phyloP scores from a whole-genome alignment of 345 rosid species.

The Eucalyptus erythrocorys region DNA sequence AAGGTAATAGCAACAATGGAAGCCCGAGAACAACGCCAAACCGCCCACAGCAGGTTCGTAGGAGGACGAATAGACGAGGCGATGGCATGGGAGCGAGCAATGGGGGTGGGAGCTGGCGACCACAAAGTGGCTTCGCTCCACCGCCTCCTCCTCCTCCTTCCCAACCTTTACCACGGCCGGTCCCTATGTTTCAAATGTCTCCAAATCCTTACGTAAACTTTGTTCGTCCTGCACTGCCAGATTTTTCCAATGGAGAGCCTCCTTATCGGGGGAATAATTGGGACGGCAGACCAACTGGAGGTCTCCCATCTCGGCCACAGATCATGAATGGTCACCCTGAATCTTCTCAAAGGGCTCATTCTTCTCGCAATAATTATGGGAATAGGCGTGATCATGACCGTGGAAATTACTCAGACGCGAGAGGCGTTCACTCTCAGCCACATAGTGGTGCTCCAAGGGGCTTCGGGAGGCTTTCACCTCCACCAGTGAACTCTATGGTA shows the following conservation, averaged over 20 bases:
- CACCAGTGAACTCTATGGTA: conserved; percentile 5
- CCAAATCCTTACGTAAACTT: conserved; percentile 17
- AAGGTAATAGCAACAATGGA: conserved; percentile 4
- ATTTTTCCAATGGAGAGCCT: conserved; percentile 24
- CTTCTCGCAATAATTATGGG: conserved; percentile 27
- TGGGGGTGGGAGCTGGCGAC: neutral
- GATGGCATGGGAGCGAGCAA: neutral
- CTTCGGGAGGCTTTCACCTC: conserved; percentile 32
- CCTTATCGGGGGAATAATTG: conserved; percentile 18
- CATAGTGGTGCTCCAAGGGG: conserved; percentile 38
- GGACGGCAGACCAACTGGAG: conserved; percentile 32
- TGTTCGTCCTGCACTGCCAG: conserved; percentile 9
- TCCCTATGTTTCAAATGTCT: conserved; percentile 14
- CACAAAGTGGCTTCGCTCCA: conserved; percentile 8
- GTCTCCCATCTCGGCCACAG: conserved; percentile 26
- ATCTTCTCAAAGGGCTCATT: conserved; percentile 32
- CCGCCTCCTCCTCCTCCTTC: conserved; percentile 16
- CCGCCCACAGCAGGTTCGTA: conserved; percentile 15
- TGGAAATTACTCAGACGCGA: conserved; percentile 23
- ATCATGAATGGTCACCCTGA: conserved; percentile 21
- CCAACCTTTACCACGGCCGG: conserved; percentile 30
- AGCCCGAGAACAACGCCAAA: conserved; percentile 18
- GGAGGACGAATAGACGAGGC: conserved; percentile 14
- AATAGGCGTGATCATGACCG: conserved; percentile 43
- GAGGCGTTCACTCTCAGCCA: conserved; percentile 31